phyloP scores from a whole-genome alignment of 2,329 filamentous ascomycete genomes.

The Fusarium tanahbumbuense region DNA sequence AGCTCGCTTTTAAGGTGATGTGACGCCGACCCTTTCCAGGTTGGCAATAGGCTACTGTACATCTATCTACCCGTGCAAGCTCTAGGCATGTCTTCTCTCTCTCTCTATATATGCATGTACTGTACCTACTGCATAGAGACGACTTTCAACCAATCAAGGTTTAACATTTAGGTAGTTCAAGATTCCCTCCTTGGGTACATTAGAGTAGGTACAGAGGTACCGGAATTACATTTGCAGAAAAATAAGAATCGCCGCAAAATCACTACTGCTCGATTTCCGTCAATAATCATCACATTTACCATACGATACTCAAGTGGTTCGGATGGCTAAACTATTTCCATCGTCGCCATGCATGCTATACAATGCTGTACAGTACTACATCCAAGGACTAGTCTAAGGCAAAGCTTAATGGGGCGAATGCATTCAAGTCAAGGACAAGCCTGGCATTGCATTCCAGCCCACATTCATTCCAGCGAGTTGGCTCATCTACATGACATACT shows the following conservation, averaged over 20 bases:
- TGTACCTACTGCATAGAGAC: not conserved
- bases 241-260: not conserved
- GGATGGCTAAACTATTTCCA: not conserved
- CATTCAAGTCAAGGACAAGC: constrained; percentile 19
- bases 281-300: not conserved
- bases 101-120: not conserved
- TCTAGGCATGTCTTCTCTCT: not conserved
- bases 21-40: not conserved
- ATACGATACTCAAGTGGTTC: not conserved
- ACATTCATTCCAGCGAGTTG: constrained; percentile 41
- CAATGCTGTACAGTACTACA: not conserved
- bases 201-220: not conserved
- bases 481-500: constrained; percentile 22
- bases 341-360: not conserved
- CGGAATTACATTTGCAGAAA: not conserved
- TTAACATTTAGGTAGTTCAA: not conserved
- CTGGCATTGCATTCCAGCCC: constrained; percentile 40
- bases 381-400: not conserved
- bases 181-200: not conserved
- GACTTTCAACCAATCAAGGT: not conserved
- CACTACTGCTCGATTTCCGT: not conserved
- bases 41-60: not conserved
- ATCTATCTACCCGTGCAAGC: not conserved
- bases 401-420: constrained; percentile 1
- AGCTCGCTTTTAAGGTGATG: constrained; percentile 4